Evolutionary conservation across 192 early-diverging fungal genomes (phyloP).

Genomic region (Coemansia sp.): DNA sequence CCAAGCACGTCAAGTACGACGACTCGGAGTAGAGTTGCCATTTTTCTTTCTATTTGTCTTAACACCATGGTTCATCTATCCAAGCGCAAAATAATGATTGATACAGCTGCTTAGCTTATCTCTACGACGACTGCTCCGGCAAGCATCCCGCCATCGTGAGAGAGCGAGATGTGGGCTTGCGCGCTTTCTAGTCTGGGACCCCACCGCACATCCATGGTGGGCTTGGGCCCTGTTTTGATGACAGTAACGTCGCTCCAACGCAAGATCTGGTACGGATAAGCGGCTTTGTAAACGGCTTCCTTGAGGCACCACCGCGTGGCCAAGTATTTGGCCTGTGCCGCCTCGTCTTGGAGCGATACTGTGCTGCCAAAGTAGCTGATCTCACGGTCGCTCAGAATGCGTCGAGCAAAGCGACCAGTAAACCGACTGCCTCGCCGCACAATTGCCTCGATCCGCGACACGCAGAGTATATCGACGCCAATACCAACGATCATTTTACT

Average conservation of each 20-base stretch:
- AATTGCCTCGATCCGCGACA: slow-evolving; percentile 61
- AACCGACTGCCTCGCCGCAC: slow-evolving; percentile 50
- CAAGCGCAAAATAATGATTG: background rate
- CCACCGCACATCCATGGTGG: slow-evolving; percentile 19
- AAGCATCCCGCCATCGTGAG: slow-evolving; percentile 30
- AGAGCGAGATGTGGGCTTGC: slow-evolving; percentile 26
- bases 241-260: slow-evolving; percentile 38
- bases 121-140: slow-evolving; percentile 33
- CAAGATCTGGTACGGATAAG: slow-evolving; percentile 31
- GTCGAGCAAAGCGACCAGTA: slow-evolving; percentile 55
- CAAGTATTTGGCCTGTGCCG: slow-evolving; percentile 14
- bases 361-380: slow-evolving; percentile 5
- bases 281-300: slow-evolving; percentile 48
- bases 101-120: background rate
- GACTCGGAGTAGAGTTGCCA: background rate
- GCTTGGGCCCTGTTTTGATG: slow-evolving; percentile 17
- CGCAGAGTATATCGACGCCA: slow-evolving; percentile 74
- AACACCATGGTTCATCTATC: background rate
- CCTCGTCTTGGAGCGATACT: background rate
- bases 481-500: slow-evolving; percentile 69
- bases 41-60: background rate
- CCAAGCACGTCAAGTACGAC: slow-evolving; percentile 47
- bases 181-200: background rate
- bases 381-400: slow-evolving; percentile 58
- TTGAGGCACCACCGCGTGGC: slow-evolving; percentile 50